These are phyloP conservation scores for Arthrobotrys sinensis DNA, from an alignment of 2,329 filamentous ascomycete genomes.

Conservation along the genomic window DNA sequence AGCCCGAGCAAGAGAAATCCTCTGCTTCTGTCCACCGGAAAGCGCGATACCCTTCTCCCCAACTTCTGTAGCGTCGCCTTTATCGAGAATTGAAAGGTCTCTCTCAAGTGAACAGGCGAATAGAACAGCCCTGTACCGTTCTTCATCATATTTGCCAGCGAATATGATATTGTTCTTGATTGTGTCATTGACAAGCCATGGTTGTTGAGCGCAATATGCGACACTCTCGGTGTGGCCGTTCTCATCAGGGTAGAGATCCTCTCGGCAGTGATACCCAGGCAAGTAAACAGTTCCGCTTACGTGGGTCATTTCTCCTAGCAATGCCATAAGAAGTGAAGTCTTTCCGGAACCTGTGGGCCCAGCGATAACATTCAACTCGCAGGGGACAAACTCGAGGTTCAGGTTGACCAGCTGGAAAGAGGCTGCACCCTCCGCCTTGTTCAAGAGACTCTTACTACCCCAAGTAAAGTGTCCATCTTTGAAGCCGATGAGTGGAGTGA, in stretches of 20 bases:
- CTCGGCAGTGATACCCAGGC: slow-evolving; percentile 86
- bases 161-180: slow-evolving; percentile 98
- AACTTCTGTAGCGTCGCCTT: slow-evolving; percentile 92
- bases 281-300: slow-evolving; percentile 85
- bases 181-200: slow-evolving; percentile 95
- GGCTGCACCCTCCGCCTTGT: slow-evolving; percentile 73
- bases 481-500: slow-evolving; percentile 85
- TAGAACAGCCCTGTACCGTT: slow-evolving; percentile 88
- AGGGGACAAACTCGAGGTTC: slow-evolving; percentile 84
- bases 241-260: slow-evolving; percentile 84
- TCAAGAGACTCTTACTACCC: slow-evolving; percentile 74
- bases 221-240: slow-evolving; percentile 92
- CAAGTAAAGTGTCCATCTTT: slow-evolving; percentile 88
- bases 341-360: slow-evolving; percentile 96
- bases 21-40: slow-evolving; percentile 96
- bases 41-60: slow-evolving; percentile 98
- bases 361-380: slow-evolving; percentile 90
- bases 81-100: slow-evolving; percentile 91
- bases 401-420: slow-evolving; percentile 88
- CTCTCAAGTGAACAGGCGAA: slow-evolving; percentile 91
- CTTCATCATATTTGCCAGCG: slow-evolving; percentile 82
- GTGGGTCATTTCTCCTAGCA: slow-evolving; percentile 95
- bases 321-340: slow-evolving; percentile 93
- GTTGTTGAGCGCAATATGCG: slow-evolving; percentile 95
- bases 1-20: slow-evolving; percentile 94